A percentile compares a stretch with the other conserved stretches of the same genome.
Evolutionary conservation across 345 rosid species (phyloP).

Genomic region (Arabidopsis suecica): DNA sequence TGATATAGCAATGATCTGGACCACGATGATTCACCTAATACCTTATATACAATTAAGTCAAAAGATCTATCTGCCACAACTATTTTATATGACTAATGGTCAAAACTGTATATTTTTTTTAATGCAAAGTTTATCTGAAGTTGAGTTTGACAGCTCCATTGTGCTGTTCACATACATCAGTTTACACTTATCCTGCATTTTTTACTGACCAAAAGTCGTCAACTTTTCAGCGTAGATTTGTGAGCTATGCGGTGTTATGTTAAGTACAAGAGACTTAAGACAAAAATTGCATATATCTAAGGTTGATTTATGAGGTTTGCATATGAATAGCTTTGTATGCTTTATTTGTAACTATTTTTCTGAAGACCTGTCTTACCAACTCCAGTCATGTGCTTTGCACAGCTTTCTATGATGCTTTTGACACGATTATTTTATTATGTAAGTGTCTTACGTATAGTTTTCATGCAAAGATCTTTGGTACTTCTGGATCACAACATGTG

Average conservation of each 20-base stretch:
- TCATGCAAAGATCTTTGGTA: constrained; percentile 44
- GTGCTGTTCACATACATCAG: constrained; percentile 29
- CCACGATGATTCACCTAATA: constrained; percentile 32
- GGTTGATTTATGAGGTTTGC: constrained; percentile 13
- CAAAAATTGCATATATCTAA: constrained; percentile 36
- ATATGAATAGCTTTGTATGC: constrained; percentile 21
- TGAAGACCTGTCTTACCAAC: constrained; percentile 39
- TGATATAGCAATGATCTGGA: constrained; percentile 7
- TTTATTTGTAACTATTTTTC: constrained; percentile 6
- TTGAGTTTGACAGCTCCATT: constrained; percentile 29
- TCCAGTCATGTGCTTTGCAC: constrained; percentile 42
- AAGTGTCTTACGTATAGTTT: constrained; percentile 27
- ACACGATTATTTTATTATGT: constrained; percentile 22
- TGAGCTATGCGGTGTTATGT: neutral
- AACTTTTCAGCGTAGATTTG: neutral
- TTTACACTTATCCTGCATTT: constrained; percentile 28
- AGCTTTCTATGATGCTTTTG: constrained; percentile 39
- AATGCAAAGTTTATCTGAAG: constrained; percentile 8
- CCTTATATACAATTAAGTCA: constrained; percentile 35
- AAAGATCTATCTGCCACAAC: constrained; percentile 35
- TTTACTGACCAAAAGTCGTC: constrained; percentile 8
- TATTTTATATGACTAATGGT: constrained; percentile 27
- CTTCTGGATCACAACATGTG: constrained; percentile 44
- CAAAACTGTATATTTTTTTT: constrained; percentile 15
- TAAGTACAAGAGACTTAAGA: constrained; percentile 21